These are phyloP conservation scores for Rhinocladiella similis DNA, from an alignment of 2,329 filamentous ascomycete genomes.

Conservation along the genomic window DNA sequence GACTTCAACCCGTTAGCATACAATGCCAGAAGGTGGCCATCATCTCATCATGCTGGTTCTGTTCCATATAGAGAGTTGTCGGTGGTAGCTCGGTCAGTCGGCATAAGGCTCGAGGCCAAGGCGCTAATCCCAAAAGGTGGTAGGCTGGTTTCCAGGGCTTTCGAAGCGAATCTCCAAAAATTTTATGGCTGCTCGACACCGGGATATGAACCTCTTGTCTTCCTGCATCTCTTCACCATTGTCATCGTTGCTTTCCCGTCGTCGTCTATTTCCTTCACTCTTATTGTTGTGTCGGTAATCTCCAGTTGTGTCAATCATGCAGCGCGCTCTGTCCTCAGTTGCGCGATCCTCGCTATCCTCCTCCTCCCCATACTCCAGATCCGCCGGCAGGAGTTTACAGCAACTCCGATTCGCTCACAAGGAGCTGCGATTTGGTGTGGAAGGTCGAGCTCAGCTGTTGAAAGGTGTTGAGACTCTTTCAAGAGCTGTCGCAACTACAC, in stretches of 20 bases:
- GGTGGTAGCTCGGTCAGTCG: neutral
- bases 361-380: conserved; percentile 56
- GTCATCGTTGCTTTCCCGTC: neutral
- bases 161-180: conserved; percentile 28
- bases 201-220: conserved; percentile 28
- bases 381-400: conserved; percentile 69
- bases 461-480: conserved; percentile 95
- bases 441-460: conserved; percentile 83
- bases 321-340: conserved; percentile 85
- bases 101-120: conserved; percentile 5
- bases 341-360: conserved; percentile 78
- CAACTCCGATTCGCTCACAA: conserved; percentile 85
- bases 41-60: too few species aligned
- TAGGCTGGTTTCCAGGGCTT: conserved; percentile 12
- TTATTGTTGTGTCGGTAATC: conserved; percentile 9
- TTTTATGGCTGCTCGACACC: conserved; percentile 18
- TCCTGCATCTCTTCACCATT: conserved; percentile 26
- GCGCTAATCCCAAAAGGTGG: conserved; percentile 2
- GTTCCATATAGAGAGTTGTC: neutral
- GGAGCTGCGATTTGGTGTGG: conserved; percentile 98
- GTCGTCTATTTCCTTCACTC: neutral
- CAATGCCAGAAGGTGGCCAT: too few species aligned
- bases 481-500: conserved; percentile 91
- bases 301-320: conserved; percentile 65
- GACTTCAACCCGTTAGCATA: too few species aligned